These are phyloP conservation scores for Acanthamoeba rhysodes DNA, from an alignment of 208 protist species.

Conservation along the genomic window DNA sequence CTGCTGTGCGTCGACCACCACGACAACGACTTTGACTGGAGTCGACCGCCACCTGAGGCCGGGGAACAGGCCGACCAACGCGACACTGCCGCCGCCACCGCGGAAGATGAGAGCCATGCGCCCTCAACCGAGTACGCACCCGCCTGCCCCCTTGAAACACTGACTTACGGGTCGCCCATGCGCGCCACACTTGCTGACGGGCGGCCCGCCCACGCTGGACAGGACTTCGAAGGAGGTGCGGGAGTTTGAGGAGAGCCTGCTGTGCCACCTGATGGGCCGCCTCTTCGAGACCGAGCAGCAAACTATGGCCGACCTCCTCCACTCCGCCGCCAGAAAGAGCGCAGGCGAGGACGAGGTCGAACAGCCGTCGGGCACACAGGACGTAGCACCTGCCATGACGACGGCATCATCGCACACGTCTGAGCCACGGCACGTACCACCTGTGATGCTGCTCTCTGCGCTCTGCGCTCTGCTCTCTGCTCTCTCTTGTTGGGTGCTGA, in stretches of 20 bases:
- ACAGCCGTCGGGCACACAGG: not conserved
- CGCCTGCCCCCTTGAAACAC: not conserved
- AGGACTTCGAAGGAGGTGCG: not conserved
- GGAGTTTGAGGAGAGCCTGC: conserved; percentile 39
- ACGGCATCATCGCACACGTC: not conserved
- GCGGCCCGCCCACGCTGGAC: too few species aligned
- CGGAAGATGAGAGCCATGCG: not conserved
- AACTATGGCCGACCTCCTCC: not conserved
- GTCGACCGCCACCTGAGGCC: not conserved
- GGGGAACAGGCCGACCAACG: not conserved
- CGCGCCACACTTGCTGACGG: too few species aligned
- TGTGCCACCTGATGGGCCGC: not conserved
- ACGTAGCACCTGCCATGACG: not conserved
- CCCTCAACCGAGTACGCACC: not conserved
- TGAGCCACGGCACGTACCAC: too few species aligned
- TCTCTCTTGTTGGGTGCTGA: too few species aligned
- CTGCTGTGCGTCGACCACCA: not conserved
- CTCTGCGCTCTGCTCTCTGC: too few species aligned
- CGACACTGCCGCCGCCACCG: not conserved
- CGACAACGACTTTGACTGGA: conserved; percentile 64
- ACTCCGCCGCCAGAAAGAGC: not conserved
- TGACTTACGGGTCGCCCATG: not conserved
- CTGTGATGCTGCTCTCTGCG: too few species aligned
- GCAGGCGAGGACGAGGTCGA: not conserved
- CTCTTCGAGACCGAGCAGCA: conserved; percentile 35